These are phyloP conservation scores for Colletotrichum noveboracense DNA, from an alignment of 2,329 filamentous ascomycete species.

Conservation along the genomic window DNA sequence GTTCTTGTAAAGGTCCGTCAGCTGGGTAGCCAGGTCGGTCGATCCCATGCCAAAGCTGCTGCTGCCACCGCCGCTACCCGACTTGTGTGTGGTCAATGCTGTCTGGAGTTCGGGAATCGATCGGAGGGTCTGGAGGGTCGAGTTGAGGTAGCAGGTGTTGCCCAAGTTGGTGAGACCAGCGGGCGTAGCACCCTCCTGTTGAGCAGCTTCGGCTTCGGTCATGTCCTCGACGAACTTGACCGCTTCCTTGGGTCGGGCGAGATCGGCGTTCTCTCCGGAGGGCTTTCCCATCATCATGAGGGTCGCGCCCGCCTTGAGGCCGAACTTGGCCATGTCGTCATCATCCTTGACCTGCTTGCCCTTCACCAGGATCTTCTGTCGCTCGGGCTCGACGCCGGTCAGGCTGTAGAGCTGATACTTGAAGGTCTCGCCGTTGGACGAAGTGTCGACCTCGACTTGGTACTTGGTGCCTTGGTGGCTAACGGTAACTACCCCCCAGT, in stretches of 20 bases:
- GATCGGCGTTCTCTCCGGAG: conserved; percentile 63
- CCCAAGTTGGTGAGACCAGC: conserved; percentile 90
- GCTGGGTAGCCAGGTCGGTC: conserved; percentile 46
- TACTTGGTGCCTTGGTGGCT: conserved; percentile 97
- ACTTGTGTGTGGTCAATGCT: conserved; percentile 67
- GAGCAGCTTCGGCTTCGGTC: conserved; percentile 90
- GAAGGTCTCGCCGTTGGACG: conserved; percentile 87
- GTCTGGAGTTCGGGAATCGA: conserved; percentile 90
- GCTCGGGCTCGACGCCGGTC: conserved; percentile 93
- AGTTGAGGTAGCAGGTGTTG: conserved; percentile 99
- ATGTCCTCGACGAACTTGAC: conserved; percentile 96
- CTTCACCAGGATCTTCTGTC: conserved; percentile 95
- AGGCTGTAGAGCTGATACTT: conserved; percentile 96
- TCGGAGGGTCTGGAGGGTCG: conserved; percentile 89
- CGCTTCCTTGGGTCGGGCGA: conserved; percentile 77
- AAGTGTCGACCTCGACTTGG: conserved; percentile 88
- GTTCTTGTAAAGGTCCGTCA: conserved; percentile 84
- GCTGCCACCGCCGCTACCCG: conserved; percentile 59
- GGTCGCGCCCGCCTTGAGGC: conserved; percentile 82
- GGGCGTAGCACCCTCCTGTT: conserved; percentile 82
- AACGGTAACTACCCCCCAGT: conserved; percentile 71
- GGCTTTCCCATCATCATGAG: conserved; percentile 98
- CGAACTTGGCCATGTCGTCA: conserved; percentile 81
- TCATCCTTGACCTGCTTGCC: conserved; percentile 96
- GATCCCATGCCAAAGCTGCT: conserved; percentile 13